These are phyloP conservation scores for Xylariaceae sp. DNA, from an alignment of 2,329 filamentous ascomycete species.

Conservation along the genomic window DNA sequence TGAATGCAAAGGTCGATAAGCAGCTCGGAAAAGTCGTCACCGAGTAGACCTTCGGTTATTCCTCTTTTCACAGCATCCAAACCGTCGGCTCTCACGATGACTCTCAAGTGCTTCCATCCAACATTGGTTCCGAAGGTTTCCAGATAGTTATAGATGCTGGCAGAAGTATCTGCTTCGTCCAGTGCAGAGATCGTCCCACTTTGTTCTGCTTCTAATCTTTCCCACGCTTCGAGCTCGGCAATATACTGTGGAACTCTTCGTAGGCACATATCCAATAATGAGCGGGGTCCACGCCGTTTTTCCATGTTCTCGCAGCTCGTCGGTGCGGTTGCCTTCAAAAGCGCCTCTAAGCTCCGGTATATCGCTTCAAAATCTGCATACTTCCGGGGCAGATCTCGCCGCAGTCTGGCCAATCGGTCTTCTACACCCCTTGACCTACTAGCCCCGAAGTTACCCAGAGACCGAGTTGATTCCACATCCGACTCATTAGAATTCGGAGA, in stretches of 20 bases:
- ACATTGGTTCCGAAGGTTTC: conserved; percentile 39
- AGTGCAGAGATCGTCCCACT: conserved; percentile 34
- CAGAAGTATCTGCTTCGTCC: conserved; percentile 37
- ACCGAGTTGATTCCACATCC: conserved; percentile 5
- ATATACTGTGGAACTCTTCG: conserved; percentile 46
- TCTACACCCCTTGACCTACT: conserved; percentile 25
- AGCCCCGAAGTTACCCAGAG: conserved; percentile 7
- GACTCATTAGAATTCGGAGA: conserved; percentile 14
- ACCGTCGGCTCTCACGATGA: conserved; percentile 45
- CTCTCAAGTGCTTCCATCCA: conserved; percentile 45
- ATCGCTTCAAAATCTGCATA: conserved; percentile 42
- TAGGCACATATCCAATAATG: conserved; percentile 47
- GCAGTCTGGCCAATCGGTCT: conserved; percentile 33
- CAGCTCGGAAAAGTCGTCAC: conserved; percentile 36
- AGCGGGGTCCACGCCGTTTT: conserved; percentile 30
- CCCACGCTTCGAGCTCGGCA: conserved; percentile 40
- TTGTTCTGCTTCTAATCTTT: conserved; percentile 35
- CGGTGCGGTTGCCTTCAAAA: conserved; percentile 39
- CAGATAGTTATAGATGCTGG: conserved; percentile 46
- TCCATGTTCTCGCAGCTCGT: conserved; percentile 5
- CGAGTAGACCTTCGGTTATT: conserved; percentile 39
- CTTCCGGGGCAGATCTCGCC: conserved; percentile 25
- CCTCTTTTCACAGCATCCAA: conserved; percentile 40
- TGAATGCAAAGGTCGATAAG: conserved; percentile 41
- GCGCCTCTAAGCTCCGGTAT: conserved; percentile 40